phyloP scores from a whole-genome alignment of 495 filamentous ascomycete genomes.

The Podospora pseudocomata region DNA sequence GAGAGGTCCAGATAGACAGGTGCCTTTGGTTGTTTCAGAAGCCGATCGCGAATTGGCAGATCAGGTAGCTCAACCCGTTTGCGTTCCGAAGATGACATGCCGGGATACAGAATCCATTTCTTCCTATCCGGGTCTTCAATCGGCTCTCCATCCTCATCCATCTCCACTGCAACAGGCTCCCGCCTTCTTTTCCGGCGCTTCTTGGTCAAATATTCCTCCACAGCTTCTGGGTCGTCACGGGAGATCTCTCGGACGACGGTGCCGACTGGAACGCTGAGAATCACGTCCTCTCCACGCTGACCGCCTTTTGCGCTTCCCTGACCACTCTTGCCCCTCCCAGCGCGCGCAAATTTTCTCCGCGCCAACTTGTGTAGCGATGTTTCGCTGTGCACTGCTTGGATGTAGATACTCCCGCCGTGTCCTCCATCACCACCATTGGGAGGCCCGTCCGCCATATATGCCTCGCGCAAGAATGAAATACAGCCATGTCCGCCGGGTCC shows the following conservation, averaged over 20 bases:
- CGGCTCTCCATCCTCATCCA: constrained; percentile 33
- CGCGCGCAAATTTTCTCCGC: constrained; percentile 69
- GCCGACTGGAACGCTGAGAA: constrained; percentile 88
- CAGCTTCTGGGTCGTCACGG: constrained; percentile 70
- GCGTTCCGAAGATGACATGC: constrained; percentile 63
- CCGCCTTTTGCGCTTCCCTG: constrained; percentile 79
- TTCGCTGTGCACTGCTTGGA: constrained; percentile 86
- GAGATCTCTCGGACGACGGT: constrained; percentile 82
- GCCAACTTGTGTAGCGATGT: constrained; percentile 91
- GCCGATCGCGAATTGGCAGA: constrained; percentile 51
- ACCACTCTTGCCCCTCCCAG: constrained; percentile 76
- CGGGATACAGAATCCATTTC: constrained; percentile 83
- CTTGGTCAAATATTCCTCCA: constrained; percentile 39
- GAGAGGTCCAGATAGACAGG: constrained; percentile 82
- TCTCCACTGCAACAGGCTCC: constrained; percentile 28
- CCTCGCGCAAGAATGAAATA: constrained; percentile 87
- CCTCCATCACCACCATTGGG: constrained; percentile 96
- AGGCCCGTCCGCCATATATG: constrained; percentile 81
- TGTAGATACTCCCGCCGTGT: constrained; percentile 85
- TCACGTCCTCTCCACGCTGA: constrained; percentile 75
- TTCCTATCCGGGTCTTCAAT: constrained; percentile 46
- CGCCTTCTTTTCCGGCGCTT: constrained; percentile 28
- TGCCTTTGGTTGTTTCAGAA: constrained; percentile 60
- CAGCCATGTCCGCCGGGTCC: constrained; percentile 87
- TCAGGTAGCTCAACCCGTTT: constrained; percentile 57